Evolutionary conservation across 257 asterid species (phyloP), one percentile per base, ranked within the genome.

Genomic region (Solanum neorickii): DNA sequence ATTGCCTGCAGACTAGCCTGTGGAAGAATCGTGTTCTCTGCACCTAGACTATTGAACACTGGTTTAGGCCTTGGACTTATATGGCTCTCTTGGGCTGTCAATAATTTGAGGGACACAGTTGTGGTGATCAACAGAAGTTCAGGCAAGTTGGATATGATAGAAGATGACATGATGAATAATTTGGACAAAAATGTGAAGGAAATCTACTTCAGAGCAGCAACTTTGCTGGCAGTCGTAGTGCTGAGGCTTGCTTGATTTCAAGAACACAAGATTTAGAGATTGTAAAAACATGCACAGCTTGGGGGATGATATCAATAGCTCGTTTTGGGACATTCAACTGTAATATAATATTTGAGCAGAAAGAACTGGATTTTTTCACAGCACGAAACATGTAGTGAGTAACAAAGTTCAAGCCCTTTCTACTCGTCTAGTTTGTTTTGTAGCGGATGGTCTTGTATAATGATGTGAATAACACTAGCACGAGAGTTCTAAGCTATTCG

Each of bases 11-110:
- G 94, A 87, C 93, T 94, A 23, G 94, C 90, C 33, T 92, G 94
- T 85, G 89, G 93, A 68, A 87, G 90, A 70, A 91, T 89, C 21
- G 93, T 98, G 68, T 92, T 94, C 66, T 92, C 94, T 86, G 86
- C 91, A 9, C 88, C 99, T 7, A 94, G 90, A 93, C 73, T 92
- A 80, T 87, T 91, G 92, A 94, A 88, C 92, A 90, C 98, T 2
- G 98, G 99, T 29, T 85, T 97, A 78, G 99, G 99, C 10, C 83
- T 95, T 33, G 98, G 98, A 16, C 94, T 97, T 23, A 94, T 97
- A 47, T 97, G 98, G 98, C 96, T 97, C 18, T 96, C 99, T 1
- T 93, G 94, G 93, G 97, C 95, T 2, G 95, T 96, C 33, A 95
- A 94, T 82, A 92, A 91, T 84, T 91, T 97, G 89, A 91, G 99